Percentiles rank a stretch among this genome's conserved stretches.
phyloP scores from a whole-genome alignment of 2,329 filamentous ascomycete genomes.

The Penicillium sp. region DNA sequence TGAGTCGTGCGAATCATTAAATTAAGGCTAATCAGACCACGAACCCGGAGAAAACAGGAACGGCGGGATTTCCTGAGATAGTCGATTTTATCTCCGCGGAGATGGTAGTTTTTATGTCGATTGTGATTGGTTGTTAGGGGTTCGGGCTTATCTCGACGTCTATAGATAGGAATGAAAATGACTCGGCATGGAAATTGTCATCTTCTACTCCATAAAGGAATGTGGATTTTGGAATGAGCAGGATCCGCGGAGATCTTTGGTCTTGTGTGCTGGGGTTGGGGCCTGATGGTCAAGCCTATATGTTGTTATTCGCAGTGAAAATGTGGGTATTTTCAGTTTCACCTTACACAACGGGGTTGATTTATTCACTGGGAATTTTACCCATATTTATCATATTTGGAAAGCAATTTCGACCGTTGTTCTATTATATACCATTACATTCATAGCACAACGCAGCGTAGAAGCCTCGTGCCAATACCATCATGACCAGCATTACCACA shows the following conservation, averaged over 20 bases:
- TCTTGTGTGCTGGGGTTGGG: background rate
- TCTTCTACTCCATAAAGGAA: background rate
- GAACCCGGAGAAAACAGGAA: conserved; percentile 11
- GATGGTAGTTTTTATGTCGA: background rate
- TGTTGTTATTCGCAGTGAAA: background rate
- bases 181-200: background rate
- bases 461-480: conserved; percentile 6
- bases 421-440: background rate
- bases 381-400: background rate
- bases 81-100: conserved; percentile 18
- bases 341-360: too few relatives aligned
- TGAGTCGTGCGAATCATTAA: background rate
- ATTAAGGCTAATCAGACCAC: background rate
- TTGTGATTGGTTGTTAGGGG: conserved; percentile 10
- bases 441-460: background rate
- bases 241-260: background rate
- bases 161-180: conserved; percentile 4
- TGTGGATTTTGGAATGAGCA: background rate
- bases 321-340: background rate
- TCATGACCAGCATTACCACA: conserved; percentile 32
- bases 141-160: conserved; percentile 3
- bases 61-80: conserved; percentile 9
- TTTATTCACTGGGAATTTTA: background rate
- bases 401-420: background rate
- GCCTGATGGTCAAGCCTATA: background rate